Base-by-base conservation (phyloP, 2,329 filamentous ascomycete genomes). In the Monilinia polystroma region DNA sequence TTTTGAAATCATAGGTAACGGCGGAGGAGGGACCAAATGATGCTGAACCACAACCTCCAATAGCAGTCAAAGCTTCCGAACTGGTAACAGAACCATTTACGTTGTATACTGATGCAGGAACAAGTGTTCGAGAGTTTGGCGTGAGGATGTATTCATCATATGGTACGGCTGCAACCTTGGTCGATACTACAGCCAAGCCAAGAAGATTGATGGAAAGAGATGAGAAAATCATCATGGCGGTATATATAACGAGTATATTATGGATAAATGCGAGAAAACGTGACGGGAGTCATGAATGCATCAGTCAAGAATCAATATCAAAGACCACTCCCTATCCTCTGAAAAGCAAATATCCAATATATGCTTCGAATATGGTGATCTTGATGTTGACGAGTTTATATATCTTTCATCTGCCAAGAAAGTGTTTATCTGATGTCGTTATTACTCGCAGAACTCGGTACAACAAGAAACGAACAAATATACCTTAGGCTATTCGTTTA, bases 1-100 rank as follows among this genome's bases (percentile, higher is more conserved):
- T 76, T 18, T 74, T 74, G 68, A 78, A 80, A 63, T 80, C 79
- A 23, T 77, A 75, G 0, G 78, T 79, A 7, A 79, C 74, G 1
- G 77, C 77, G 4, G 79, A 79, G 23, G 57, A 63, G n/a, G 10
- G 62, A 23, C 72, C 75, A 51, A 76, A 73, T 12, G 64, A 68
- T 4, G 71, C 69, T 41, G 35, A 66, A 23, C 67, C 66, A 29
- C 55, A 60, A 4, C 47, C 32, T 7, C 67, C 54, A 6, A 35
- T 32, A 4, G 26, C 52, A 32, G 67, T 32, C 1, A 73, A 62
- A 6, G 70, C 69, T 20, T 71, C 66, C 1, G 74, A 60, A 59
- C 71, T 74, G 14, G 67, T 66, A 4, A 78, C 73, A 4, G 73
- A 72, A 2, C 77, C 76, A 69, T 77, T 76, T 49, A 75, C 68